Evolutionary conservation across 345 rosid genomes (phyloP).

Genomic region (Moringa oleifera): DNA sequence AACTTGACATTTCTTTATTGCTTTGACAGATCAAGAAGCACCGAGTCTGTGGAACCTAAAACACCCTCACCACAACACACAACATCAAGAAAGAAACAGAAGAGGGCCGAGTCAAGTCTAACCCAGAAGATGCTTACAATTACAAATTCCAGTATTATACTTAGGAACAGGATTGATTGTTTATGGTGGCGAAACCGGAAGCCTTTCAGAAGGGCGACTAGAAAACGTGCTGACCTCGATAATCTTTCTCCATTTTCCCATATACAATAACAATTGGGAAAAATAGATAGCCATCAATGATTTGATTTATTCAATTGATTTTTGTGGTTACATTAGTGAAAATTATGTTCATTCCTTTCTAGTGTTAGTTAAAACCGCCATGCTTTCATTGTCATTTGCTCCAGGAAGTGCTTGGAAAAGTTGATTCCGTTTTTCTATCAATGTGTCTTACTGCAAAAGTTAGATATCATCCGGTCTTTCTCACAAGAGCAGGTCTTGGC

Average conservation of each 20-base stretch:
- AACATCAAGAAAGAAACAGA: slow-evolving; percentile 15
- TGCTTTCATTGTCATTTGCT: too few relatives aligned
- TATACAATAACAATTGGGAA: slow-evolving; percentile 14
- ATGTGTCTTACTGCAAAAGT: too few relatives aligned
- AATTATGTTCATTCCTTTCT: too few relatives aligned
- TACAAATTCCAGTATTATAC: slow-evolving; percentile 4
- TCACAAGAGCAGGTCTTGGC: too few relatives aligned
- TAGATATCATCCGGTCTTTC: too few relatives aligned
- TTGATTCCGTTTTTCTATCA: too few relatives aligned
- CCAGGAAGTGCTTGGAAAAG: too few relatives aligned
- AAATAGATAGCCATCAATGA: slow-evolving; percentile 15
- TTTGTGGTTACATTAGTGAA: not conserved
- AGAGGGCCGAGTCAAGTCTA: slow-evolving; percentile 9
- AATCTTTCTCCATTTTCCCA: slow-evolving; percentile 47
- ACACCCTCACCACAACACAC: slow-evolving; percentile 46
- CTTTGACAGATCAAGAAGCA: slow-evolving; percentile 31
- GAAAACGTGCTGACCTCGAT: slow-evolving; percentile 41
- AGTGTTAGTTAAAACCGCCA: too few relatives aligned
- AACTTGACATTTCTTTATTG: slow-evolving; percentile 1
- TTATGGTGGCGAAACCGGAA: slow-evolving; percentile 67
- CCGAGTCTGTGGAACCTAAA: slow-evolving; percentile 45
- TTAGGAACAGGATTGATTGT: slow-evolving; percentile 26
- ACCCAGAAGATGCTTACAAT: slow-evolving; percentile 11
- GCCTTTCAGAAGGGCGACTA: slow-evolving; percentile 59
- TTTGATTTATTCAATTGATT: slow-evolving; percentile 43